phyloP scores from a whole-genome alignment of 148 eudicot species.

The Spergularia marina region DNA sequence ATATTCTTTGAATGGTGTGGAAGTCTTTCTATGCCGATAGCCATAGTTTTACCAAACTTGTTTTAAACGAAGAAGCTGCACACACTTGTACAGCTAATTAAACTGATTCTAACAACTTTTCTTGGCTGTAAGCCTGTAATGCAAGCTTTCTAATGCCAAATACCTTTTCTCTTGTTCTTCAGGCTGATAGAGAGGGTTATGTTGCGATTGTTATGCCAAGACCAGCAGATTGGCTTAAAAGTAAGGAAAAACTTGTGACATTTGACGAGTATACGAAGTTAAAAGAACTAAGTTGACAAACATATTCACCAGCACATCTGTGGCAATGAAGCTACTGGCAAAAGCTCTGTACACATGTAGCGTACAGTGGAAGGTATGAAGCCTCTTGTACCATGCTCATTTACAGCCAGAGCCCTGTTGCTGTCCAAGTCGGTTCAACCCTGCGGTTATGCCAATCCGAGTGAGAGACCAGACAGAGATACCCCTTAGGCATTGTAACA shows the following conservation, averaged over 20 bases:
- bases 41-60: too few species aligned
- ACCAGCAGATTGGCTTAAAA: slow-evolving; percentile 82
- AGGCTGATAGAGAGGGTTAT: slow-evolving; percentile 95
- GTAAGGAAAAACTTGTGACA: slow-evolving; percentile 51
- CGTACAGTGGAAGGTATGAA: background rate
- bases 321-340: background rate
- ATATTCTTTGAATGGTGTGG: too few species aligned
- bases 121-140: background rate
- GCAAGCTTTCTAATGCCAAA: background rate
- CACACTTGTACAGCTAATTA: too few species aligned
- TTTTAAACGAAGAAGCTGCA: too few species aligned
- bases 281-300: slow-evolving; percentile 32
- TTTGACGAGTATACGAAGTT: slow-evolving; percentile 64
- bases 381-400: slow-evolving; percentile 12
- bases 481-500: background rate
- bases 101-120: too few species aligned
- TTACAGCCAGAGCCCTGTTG: background rate
- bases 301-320: background rate
- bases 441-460: background rate
- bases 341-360: background rate
- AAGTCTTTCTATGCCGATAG: too few species aligned
- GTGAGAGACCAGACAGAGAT: background rate
- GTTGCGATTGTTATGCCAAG: slow-evolving; percentile 86
- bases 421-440: background rate
- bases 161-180: slow-evolving; percentile 18